Conservation (phyloP, 1,139 yeast species). For the Yamadazyma songkhlaensis region DNA sequence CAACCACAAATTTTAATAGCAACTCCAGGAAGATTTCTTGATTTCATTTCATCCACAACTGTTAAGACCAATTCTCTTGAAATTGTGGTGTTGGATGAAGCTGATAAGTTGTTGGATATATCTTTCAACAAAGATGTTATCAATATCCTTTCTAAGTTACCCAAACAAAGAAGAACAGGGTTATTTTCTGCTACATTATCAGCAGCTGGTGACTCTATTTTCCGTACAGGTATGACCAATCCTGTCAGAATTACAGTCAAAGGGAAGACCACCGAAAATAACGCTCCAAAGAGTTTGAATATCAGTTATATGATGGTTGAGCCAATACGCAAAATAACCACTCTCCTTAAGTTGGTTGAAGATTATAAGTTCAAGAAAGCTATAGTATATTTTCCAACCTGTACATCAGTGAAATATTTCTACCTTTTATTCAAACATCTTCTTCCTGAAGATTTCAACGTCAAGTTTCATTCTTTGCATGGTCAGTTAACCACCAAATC, state of each 20-base stretch:
- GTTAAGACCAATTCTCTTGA: constrained; percentile 64
- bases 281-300: constrained; percentile 62
- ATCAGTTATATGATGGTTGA: constrained; percentile 60
- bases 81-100: constrained; percentile 83
- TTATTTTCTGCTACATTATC: constrained; percentile 88
- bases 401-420: constrained; percentile 75
- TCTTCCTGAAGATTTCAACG: constrained; percentile 18
- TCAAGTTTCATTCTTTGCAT: constrained; percentile 67
- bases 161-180: constrained; percentile 92
- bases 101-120: constrained; percentile 80
- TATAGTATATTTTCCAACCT: constrained; percentile 90
- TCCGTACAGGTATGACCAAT: constrained; percentile 81
- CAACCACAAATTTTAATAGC: constrained; percentile 80
- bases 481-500: constrained; percentile 80
- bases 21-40: constrained; percentile 88
- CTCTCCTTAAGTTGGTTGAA: constrained; percentile 52
- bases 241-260: constrained; percentile 84
- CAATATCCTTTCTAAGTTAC: constrained; percentile 61
- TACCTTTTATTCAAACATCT: constrained; percentile 50
- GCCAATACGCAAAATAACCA: constrained; percentile 60
- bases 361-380: constrained; percentile 64
- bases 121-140: constrained; percentile 73
- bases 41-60: constrained; percentile 54
- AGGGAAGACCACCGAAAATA: constrained; percentile 33
- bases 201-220: constrained; percentile 68